These are phyloP conservation scores for Lactarius sanguifluus DNA, from an alignment of 768 basidiomycete species.

Conservation along the genomic window DNA sequence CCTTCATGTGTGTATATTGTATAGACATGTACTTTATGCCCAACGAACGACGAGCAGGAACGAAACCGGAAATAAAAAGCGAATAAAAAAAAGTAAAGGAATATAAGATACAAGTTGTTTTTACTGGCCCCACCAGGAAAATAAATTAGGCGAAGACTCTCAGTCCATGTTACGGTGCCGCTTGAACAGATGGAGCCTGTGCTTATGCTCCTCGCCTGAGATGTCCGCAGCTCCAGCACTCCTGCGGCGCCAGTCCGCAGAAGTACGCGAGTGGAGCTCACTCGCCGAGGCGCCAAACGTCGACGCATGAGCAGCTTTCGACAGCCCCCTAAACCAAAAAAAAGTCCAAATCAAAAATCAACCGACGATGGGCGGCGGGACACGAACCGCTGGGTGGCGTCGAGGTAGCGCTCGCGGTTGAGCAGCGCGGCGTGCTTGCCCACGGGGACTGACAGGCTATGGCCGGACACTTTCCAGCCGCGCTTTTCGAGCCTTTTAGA, in stretches of 20 bases:
- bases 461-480: conserved; percentile 5
- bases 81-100: too few relatives aligned
- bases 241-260: too few relatives aligned
- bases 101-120: too few relatives aligned
- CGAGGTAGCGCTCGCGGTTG: conserved; percentile 14
- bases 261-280: too few relatives aligned
- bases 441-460: not conserved
- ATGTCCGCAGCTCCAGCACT: not conserved
- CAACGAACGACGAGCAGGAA: too few relatives aligned
- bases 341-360: too few relatives aligned
- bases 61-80: too few relatives aligned
- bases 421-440: not conserved
- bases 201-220: not conserved
- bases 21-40: not conserved
- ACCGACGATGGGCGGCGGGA: too few relatives aligned
- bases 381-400: conserved; percentile 20
- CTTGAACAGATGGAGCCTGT: not conserved
- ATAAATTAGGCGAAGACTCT: too few relatives aligned
- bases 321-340: not conserved
- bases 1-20: not conserved
- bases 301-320: not conserved
- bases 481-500: conserved; percentile 10
- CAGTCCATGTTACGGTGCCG: not conserved
- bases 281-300: not conserved
- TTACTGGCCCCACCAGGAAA: too few relatives aligned